phyloP scores from a whole-genome alignment of 225 moss, liverwort and hornwort genomes.

The Straminergon stramineum region DNA sequence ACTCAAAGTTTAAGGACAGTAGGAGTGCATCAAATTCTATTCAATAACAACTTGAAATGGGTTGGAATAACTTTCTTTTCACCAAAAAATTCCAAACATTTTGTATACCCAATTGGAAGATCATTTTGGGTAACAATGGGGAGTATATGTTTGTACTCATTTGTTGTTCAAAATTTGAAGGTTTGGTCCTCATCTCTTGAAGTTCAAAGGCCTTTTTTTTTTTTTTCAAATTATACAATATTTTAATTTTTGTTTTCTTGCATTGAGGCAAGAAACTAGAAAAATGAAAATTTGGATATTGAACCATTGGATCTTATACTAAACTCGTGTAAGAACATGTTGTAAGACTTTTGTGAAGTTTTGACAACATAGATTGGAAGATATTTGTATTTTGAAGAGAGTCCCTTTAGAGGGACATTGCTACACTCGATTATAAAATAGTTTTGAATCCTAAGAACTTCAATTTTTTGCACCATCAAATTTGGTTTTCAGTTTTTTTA shows the following conservation, averaged over 20 bases:
- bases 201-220: not conserved
- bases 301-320: not conserved
- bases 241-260: not conserved
- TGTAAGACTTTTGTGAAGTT: not conserved
- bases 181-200: fast-evolving
- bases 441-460: not conserved
- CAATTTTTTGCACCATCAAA: not conserved
- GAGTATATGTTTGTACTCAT: not conserved
- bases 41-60: fast-evolving
- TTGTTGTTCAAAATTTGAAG: not conserved
- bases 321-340: not conserved
- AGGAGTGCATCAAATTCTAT: not conserved
- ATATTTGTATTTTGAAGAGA: not conserved
- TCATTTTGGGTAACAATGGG: not conserved
- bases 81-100: not conserved
- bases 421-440: not conserved
- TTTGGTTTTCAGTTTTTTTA: too few relatives aligned
- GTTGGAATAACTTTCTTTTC: not conserved
- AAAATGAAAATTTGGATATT: not conserved
- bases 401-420: fast-evolving
- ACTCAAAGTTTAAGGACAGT: not conserved
- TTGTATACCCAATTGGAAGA: not conserved
- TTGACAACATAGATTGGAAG: not conserved
- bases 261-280: not conserved
- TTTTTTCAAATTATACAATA: not conserved